These are phyloP conservation scores for Kernera saxatilis DNA, from an alignment of 345 rosid species.

Conservation along the genomic window DNA sequence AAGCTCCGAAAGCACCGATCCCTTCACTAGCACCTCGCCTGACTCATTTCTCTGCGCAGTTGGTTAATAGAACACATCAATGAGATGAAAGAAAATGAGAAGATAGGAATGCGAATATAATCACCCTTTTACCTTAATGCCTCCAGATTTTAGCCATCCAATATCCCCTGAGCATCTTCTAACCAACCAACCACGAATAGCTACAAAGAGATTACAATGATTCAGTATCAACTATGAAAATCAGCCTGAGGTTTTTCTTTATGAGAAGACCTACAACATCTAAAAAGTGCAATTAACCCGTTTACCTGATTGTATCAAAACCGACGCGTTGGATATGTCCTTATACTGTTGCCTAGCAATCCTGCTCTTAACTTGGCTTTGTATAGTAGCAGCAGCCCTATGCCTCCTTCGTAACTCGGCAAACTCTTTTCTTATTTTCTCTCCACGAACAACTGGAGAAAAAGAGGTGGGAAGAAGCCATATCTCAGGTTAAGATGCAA, in stretches of 20 bases:
- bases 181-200: slow-evolving; percentile 90
- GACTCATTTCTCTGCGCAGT: slow-evolving; percentile 54
- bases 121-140: slow-evolving; percentile 41
- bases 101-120: neutral
- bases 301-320: slow-evolving; percentile 76
- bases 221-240: neutral
- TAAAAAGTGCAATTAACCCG: neutral
- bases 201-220: slow-evolving; percentile 35
- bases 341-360: slow-evolving; percentile 39
- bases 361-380: slow-evolving; percentile 58
- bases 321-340: slow-evolving; percentile 46
- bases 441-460: slow-evolving; percentile 71
- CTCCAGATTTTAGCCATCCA: slow-evolving; percentile 53
- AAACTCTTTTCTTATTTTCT: slow-evolving; percentile 65
- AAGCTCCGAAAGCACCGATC: slow-evolving; percentile 80
- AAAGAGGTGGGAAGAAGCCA: slow-evolving; percentile 15
- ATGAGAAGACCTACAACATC: neutral
- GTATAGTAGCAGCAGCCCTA: slow-evolving; percentile 83
- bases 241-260: neutral
- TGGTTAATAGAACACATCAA: neutral
- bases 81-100: slow-evolving; percentile 1
- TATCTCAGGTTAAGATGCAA: slow-evolving; percentile 11
- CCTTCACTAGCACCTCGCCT: slow-evolving; percentile 83
- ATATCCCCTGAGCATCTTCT: slow-evolving; percentile 86
- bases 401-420: slow-evolving; percentile 53